Base-by-base conservation (phyloP, 768 basidiomycete genomes). In the Hygrophorus russula region DNA sequence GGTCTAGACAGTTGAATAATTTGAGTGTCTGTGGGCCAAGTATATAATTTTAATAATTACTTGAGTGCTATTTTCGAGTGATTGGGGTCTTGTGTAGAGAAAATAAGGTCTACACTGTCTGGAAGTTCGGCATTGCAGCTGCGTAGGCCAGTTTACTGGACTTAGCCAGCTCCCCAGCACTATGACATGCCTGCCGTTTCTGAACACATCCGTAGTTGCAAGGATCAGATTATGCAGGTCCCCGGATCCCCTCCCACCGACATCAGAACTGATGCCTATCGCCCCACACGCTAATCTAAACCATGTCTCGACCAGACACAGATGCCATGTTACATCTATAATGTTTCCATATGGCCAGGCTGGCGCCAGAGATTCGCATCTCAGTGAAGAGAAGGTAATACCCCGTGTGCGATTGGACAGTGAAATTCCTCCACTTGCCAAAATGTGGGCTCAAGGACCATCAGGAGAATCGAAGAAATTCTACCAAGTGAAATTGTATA, bases 381-480 rank as follows among this genome's bases (percentile, higher is more conserved):
- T 59, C 29, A 54, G 56, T 12, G 56, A 59, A 27, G 54, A 56
- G 27, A 59, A 56, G 28, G 53, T 68, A 33, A 47, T 64, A 14
- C 58, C 59, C 1, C 61, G 60, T 30, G 48, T 48, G 18, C 58
- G 64, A 3, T 51, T 57, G 2, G 65, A 71, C 30, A 67, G 63
- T 36, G 52, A 59, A 36, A 56, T 67, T n/a, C 66, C 69, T 7
- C 54, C 64, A n/a, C 52, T 57, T n/a, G 58, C 64, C 15, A 73
- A 67, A 54, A 71, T 74, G 70, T 74, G 73, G 73, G 71, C 69
- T 1, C 67, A 65, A 42, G 55, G 70, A 19, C 67, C 70, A 13
- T 24, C 42, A 27, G 34, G 24, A 15, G 35, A 35, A 13, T 44
- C 9, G 18, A 17, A 34, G 42, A 44, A 19, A 36, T 44, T 14